Conservation (phyloP, 2,329 filamentous ascomycete species). For the Sporothrix globosa region DNA sequence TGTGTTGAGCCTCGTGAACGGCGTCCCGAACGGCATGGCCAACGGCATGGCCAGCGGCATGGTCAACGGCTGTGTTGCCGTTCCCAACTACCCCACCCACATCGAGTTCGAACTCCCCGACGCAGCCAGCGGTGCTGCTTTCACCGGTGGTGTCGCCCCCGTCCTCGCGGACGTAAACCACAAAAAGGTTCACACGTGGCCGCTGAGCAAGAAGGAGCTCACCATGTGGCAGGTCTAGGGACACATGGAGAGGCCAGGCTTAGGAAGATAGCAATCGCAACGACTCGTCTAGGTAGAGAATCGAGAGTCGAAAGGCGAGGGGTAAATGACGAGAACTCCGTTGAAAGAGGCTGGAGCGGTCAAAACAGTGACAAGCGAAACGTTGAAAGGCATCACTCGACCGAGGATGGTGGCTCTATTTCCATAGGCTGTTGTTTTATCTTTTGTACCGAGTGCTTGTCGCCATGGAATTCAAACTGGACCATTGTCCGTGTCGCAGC, state of each 20-base stretch:
- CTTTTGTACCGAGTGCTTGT: background rate
- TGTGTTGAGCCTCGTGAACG: background rate
- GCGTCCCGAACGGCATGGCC: background rate
- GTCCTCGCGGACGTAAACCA: conserved; percentile 39
- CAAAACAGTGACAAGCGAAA: background rate
- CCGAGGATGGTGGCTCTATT: too few species aligned
- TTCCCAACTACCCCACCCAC: background rate
- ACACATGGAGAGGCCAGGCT: too few species aligned
- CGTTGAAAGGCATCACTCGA: background rate
- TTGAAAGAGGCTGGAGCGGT: background rate
- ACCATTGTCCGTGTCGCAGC: background rate
- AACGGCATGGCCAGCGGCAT: background rate
- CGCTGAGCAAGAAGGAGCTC: conserved; percentile 39
- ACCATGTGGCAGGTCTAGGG: conserved; percentile 35
- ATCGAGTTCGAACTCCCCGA: background rate
- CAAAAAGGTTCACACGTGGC: conserved; percentile 43
- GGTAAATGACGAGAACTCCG: background rate
- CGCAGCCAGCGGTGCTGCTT: background rate
- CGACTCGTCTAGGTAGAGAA: background rate
- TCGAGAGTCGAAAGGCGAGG: background rate
- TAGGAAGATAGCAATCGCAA: too few species aligned
- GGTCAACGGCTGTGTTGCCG: background rate
- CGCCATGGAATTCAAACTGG: background rate
- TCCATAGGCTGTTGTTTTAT: too few species aligned
- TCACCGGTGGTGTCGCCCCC: conserved; percentile 11